phyloP scores from a whole-genome alignment of 208 protist species.

The Trypanosoma cruzi region DNA sequence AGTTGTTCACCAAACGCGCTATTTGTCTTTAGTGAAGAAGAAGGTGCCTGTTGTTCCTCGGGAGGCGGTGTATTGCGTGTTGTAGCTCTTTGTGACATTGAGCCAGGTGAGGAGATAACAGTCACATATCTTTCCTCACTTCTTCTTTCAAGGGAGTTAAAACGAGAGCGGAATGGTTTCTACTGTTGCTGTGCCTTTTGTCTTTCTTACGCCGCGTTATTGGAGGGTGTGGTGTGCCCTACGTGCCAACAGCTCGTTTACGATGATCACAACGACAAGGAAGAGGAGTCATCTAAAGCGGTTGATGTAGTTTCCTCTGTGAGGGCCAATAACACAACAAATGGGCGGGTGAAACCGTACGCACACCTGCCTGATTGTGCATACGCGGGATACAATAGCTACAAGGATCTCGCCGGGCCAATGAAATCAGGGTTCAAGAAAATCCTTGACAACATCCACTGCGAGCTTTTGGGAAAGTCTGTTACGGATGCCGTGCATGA shows the following conservation, averaged over 20 bases:
- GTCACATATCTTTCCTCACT: constrained; percentile 62
- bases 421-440: constrained; percentile 11
- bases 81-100: constrained; percentile 61
- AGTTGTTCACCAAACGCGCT: constrained; percentile 66
- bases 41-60: neutral
- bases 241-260: constrained; percentile 53
- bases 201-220: constrained; percentile 30
- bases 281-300: neutral
- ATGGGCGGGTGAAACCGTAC: neutral
- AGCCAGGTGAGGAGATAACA: constrained; percentile 66
- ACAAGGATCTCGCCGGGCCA: constrained; percentile 1
- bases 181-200: constrained; percentile 55
- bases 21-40: constrained; percentile 27
- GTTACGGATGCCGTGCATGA: too few relatives aligned
- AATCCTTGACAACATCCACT: neutral
- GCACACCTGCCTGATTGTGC: constrained; percentile 17
- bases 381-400: neutral
- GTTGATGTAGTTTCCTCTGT: neutral
- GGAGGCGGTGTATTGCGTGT: constrained; percentile 31
- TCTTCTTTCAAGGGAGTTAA: constrained; percentile 32
- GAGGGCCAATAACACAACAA: neutral
- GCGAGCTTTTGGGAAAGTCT: constrained; percentile 13
- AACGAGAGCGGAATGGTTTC: constrained; percentile 37
- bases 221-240: constrained; percentile 57
- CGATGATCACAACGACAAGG: constrained; percentile 4